phyloP scores from a whole-genome alignment of 306 rosid genomes.

The Rosa lucieae region DNA sequence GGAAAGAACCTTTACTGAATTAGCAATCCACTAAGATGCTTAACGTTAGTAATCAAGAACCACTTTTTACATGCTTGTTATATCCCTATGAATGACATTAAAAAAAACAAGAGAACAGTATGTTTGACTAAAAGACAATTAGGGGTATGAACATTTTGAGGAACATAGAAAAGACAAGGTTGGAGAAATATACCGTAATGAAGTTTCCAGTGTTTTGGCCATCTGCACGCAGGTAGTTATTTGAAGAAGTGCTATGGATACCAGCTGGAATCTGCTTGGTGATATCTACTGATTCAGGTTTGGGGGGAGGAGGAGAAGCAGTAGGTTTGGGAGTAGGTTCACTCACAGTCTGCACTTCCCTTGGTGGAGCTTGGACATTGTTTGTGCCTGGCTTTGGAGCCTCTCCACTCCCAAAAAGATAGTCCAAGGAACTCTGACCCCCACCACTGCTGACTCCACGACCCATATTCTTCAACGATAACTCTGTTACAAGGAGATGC shows the following conservation, averaged over 20 bases:
- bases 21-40: neutral
- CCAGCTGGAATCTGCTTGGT: constrained; percentile 89
- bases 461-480: constrained; percentile 65
- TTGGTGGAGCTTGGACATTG: constrained; percentile 23
- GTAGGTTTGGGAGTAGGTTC: constrained; percentile 63
- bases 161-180: constrained; percentile 15
- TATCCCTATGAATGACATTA: neutral
- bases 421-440: constrained; percentile 97
- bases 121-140: neutral
- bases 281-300: constrained; percentile 48
- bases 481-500: constrained; percentile 32
- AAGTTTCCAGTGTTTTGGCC: constrained; percentile 98
- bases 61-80: neutral
- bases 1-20: neutral
- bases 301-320: constrained; percentile 29
- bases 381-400: constrained; percentile 63
- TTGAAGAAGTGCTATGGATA: constrained; percentile 72
- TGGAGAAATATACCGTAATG: constrained; percentile 63
- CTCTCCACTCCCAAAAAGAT: constrained; percentile 94
- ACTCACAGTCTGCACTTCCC: constrained; percentile 42
- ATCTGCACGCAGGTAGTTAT: constrained; percentile 71
- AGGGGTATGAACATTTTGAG: neutral
- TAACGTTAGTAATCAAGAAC: neutral
- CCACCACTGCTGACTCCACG: constrained; percentile 99
- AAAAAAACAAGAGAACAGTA: neutral